A percentile compares a stretch with the other conserved stretches of the same genome.
Conservation (phyloP, 768 basidiomycete genomes). For the Austroboletus eburneus region DNA sequence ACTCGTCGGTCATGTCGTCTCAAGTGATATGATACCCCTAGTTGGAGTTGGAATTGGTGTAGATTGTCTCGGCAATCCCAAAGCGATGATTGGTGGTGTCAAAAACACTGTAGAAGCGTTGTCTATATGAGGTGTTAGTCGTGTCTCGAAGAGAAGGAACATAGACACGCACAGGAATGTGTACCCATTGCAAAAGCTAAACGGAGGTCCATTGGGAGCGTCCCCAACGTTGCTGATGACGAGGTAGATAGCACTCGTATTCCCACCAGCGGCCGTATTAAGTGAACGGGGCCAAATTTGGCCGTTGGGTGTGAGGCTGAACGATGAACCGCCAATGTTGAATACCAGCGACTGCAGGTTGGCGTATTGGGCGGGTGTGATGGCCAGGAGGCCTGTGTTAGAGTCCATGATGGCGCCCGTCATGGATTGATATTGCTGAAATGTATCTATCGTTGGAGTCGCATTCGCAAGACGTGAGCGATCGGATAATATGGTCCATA, state of each 20-base stretch:
- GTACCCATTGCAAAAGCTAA: slow-evolving; percentile 18
- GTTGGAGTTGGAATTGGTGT: slow-evolving; percentile 30
- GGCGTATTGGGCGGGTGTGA: background rate
- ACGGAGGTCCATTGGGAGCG: background rate
- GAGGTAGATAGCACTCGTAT: slow-evolving; percentile 15
- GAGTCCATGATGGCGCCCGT: background rate
- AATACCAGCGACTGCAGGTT: background rate
- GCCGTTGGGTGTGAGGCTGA: background rate
- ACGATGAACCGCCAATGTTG: background rate
- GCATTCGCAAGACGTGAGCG: background rate
- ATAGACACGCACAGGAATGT: background rate
- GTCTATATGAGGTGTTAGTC: slow-evolving; percentile 7
- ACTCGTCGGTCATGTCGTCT: too few relatives aligned
- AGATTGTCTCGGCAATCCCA: slow-evolving; percentile 26
- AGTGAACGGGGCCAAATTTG: background rate
- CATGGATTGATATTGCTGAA: background rate
- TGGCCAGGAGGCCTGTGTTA: background rate
- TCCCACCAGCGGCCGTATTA: slow-evolving; percentile 17
- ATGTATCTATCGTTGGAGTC: background rate
- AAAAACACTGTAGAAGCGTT: slow-evolving; percentile 64
- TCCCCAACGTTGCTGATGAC: slow-evolving; percentile 8
- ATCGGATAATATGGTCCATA: background rate
- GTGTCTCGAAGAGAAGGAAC: background rate
- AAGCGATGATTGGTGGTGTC: slow-evolving; percentile 51
- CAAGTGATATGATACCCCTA: slow-evolving; percentile 27